Evolutionary conservation across 768 basidiomycete species (phyloP).

Genomic region (Russula ochroleuca): DNA sequence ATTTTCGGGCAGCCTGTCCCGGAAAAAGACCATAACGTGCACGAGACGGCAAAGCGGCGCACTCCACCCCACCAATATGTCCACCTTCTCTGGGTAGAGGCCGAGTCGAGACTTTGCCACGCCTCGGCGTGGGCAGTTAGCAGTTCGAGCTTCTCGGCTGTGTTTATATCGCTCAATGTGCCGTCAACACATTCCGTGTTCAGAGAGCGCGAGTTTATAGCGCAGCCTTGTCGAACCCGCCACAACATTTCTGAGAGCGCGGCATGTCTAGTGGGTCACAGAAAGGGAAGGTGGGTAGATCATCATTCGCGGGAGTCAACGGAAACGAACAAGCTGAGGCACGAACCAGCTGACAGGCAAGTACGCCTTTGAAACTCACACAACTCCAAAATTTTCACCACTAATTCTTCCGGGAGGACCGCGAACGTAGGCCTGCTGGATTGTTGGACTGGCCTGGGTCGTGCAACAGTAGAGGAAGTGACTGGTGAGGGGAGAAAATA

Average conservation of each 20-base stretch:
- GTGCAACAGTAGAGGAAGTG: background rate
- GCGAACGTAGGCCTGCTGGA: background rate
- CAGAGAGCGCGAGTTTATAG: slow-evolving; percentile 16
- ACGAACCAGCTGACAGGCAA: slow-evolving; percentile 17
- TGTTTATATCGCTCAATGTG: background rate
- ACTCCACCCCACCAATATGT: slow-evolving; percentile 6
- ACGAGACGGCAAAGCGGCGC: slow-evolving; percentile 9
- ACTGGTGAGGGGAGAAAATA: background rate
- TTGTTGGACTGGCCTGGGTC: background rate
- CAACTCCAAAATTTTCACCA: slow-evolving; percentile 11
- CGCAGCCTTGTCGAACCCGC: slow-evolving; percentile 7
- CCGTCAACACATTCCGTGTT: slow-evolving; percentile 19
- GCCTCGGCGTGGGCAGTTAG: background rate
- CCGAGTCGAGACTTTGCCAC: slow-evolving; percentile 4
- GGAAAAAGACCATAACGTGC: slow-evolving; percentile 15
- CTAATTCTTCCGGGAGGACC: slow-evolving; percentile 11
- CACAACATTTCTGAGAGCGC: slow-evolving; percentile 2
- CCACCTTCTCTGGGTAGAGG: background rate
- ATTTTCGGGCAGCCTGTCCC: background rate
- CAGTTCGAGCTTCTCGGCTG: slow-evolving; percentile 14
- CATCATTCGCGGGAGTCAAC: background rate
- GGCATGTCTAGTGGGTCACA: slow-evolving; percentile 11
- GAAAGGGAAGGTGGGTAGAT: too few relatives aligned
- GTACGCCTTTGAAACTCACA: slow-evolving; percentile 8
- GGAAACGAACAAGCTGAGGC: background rate